Percentiles rank a stretch among this genome's conserved stretches.
Evolutionary conservation across 257 asterid species (phyloP).

Genomic region (Phtheirospermum japonicum): DNA sequence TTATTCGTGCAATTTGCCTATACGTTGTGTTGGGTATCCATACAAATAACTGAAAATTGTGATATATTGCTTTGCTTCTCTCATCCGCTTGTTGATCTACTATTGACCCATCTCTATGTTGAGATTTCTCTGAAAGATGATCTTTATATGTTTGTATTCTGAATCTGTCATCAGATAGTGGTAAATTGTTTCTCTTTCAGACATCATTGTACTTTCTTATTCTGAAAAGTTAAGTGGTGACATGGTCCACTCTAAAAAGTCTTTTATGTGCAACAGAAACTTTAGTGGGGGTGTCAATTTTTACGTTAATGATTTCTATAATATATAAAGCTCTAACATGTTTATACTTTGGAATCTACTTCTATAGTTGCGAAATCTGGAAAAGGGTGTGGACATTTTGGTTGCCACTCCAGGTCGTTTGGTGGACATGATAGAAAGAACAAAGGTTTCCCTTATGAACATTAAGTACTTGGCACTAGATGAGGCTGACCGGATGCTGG

Average conservation of each 20-base stretch:
- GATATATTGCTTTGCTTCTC: neutral
- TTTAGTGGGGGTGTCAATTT: neutral
- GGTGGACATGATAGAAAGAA: constrained; percentile 64
- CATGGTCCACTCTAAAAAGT: neutral
- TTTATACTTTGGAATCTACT: neutral
- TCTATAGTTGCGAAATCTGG: constrained; percentile 54
- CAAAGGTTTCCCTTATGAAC: constrained; percentile 44
- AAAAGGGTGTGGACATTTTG: constrained; percentile 67
- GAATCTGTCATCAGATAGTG: neutral
- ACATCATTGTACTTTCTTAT: neutral
- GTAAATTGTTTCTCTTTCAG: neutral
- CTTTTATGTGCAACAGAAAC: neutral
- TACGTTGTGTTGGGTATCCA: too few species aligned
- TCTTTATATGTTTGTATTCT: too few species aligned
- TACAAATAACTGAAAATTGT: neutral
- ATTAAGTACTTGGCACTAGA: constrained; percentile 65
- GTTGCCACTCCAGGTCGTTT: constrained; percentile 87
- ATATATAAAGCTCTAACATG: neutral
- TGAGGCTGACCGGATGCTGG: constrained; percentile 80
- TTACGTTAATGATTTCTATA: neutral
- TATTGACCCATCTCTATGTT: neutral
- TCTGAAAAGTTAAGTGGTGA: too few species aligned
- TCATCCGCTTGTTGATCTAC: neutral
- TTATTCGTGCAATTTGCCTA: too few species aligned
- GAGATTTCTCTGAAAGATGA: neutral